Conservation (phyloP, 192 early-diverging fungal genomes). For the Umbelopsis sp. region DNA sequence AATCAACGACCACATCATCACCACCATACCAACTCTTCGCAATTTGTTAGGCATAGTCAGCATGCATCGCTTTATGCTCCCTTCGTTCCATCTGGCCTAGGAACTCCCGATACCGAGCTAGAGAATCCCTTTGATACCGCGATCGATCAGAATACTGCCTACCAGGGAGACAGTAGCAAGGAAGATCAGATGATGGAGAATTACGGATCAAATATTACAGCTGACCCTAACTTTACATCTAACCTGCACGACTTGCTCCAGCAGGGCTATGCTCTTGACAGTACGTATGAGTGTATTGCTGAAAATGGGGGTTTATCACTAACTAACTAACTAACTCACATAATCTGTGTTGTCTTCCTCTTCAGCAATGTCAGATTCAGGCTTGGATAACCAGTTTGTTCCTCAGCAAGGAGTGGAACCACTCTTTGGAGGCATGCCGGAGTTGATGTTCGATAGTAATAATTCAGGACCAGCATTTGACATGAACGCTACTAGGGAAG, state of each 20-base stretch:
- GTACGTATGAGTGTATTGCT: not conserved
- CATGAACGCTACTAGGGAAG: not conserved
- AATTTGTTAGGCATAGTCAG: constrained; percentile 13
- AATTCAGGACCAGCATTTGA: not conserved
- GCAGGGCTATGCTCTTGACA: not conserved
- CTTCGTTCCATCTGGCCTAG: constrained; percentile 19
- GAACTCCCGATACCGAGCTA: constrained; percentile 20
- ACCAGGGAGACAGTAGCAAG: not conserved
- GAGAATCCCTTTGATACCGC: constrained; percentile 22
- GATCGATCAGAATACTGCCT: not conserved
- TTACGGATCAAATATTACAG: not conserved
- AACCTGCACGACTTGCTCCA: constrained; percentile 9
- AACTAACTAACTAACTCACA: not conserved
- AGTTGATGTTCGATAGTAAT: not conserved
- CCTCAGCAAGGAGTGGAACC: constrained; percentile 2
- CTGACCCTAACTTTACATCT: constrained; percentile 5
- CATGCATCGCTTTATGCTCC: constrained; percentile 9
- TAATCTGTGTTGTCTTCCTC: too few species aligned
- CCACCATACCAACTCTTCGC: constrained; percentile 2
- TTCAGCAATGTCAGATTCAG: not conserved
- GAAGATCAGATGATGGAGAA: constrained; percentile 6
- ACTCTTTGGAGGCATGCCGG: constrained; percentile 9
- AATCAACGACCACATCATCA: not conserved
- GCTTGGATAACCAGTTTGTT: constrained; percentile 10
- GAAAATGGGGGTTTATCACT: not conserved